phyloP scores from a whole-genome alignment of 2,329 filamentous ascomycete genomes.

The Kalaharituber pfeilii region DNA sequence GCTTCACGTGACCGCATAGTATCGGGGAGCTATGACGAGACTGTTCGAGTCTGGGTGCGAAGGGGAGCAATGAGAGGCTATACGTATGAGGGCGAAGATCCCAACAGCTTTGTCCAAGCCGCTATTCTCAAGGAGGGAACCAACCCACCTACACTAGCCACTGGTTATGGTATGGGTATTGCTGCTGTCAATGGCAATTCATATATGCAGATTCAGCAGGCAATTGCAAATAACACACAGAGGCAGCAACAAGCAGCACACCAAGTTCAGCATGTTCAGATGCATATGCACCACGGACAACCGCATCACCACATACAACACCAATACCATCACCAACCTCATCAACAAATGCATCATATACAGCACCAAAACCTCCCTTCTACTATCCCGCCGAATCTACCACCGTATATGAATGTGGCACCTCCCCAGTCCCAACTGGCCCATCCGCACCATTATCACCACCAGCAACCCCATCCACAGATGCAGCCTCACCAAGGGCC shows the following conservation, averaged over 20 bases:
- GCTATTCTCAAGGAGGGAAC: background rate
- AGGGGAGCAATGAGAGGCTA: constrained; percentile 35
- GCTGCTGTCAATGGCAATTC: background rate
- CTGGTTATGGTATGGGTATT: background rate
- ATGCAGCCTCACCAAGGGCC: background rate
- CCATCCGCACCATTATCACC: background rate
- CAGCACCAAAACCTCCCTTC: background rate
- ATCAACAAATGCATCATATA: too few species aligned
- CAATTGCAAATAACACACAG: constrained; percentile 1
- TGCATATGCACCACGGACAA: constrained; percentile 8
- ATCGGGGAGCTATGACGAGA: constrained; percentile 90
- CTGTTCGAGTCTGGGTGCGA: constrained; percentile 70
- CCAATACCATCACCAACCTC: background rate
- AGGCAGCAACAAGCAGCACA: background rate
- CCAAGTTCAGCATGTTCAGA: constrained; percentile 12
- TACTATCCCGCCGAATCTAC: background rate
- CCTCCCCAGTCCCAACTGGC: background rate
- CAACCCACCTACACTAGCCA: background rate
- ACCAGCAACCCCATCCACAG: background rate
- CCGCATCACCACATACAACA: constrained; percentile 5
- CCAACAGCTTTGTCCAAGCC: constrained; percentile 43
- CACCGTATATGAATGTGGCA: background rate
- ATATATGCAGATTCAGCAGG: background rate
- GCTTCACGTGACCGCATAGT: constrained; percentile 90
- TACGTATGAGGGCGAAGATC: constrained; percentile 61